Evolutionary conservation across 2,329 filamentous ascomycete species (phyloP), one percentile per base, ranked within the genome.

Genomic region (Scopulariopsis brevicaulis): DNA sequence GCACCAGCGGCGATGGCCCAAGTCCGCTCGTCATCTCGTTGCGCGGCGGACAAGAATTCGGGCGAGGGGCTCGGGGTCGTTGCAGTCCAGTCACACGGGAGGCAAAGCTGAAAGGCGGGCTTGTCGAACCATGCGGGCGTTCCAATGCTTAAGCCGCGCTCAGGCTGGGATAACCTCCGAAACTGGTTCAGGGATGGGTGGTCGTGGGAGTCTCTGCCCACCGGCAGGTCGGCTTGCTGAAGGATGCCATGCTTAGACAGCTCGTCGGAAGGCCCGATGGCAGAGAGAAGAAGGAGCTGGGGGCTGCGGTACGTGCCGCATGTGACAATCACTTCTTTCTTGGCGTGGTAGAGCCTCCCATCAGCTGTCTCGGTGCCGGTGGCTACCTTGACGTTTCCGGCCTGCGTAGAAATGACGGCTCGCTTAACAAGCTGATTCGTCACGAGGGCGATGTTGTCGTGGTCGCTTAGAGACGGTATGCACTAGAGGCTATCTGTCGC

Each of bases 241-340:
- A 10, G 5, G 37, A 40, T 40, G 12, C 37, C 37, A 10, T 40
- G 37, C 18, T 18, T 3, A 15, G 37, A 15, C 12, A 40, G 62
- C 18, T 40, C 12, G 12, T 14, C 12, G 4, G 75, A 60, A 46
- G 63, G 62, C 10, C 62, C 72, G 54, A 74, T 67, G 2, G 71
- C 72, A 18, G 69, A 72, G 5, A 71, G 64, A 62, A 71, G 64
- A 62, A 73, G 64, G 22, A 74, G 63, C 14, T 71, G 65, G 12
- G 71, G 71, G 1, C 68, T 68, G 28, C 69, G 68, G 60, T 71
- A 69, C 3, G 68, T 63, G 4, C 71, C 71, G 1, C 67, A 70
- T 6, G 68, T 67, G 4, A 74, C 54, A 50, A 73, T 70, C 1
- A 72, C 66, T 57, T 74, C 71, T 14, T 64, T 64, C 2, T 60